Percentiles rank a stretch among this genome's conserved stretches.
phyloP scores from a whole-genome alignment of 78 protist genomes.

The Monosiga brevicollis region DNA sequence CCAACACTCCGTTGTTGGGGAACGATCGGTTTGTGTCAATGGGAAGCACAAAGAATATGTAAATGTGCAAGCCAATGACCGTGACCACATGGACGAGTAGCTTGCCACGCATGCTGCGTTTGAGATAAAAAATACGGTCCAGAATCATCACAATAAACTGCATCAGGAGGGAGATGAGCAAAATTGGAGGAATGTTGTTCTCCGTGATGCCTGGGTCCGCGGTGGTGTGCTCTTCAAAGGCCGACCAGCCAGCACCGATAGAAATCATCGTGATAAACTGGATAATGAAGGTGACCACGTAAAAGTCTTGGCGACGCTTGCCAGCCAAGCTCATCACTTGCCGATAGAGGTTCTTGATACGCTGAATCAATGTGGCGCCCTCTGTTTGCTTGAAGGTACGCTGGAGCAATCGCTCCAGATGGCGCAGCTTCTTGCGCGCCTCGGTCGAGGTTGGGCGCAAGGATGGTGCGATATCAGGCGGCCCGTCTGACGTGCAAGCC shows the following conservation, averaged over 20 bases:
- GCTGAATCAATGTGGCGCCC: no score
- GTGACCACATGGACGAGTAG: neutral
- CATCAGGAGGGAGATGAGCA: neutral
- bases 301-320: neutral
- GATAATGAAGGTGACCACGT: neutral
- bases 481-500: no score
- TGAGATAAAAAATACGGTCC: constrained; percentile 44
- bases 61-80: neutral
- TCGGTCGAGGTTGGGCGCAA: no score
- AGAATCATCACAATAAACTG: constrained; percentile 40
- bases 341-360: neutral
- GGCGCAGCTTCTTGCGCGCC: no score
- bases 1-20: neutral
- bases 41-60: neutral
- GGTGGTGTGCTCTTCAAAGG: neutral
- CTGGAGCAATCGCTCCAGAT: no score
- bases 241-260: neutral
- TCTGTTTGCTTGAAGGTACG: no score
- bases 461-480: no score
- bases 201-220: neutral
- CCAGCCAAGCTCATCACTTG: neutral
- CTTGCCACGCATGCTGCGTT: neutral
- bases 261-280: neutral
- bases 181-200: constrained; percentile 3
- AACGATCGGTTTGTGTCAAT: neutral